These are phyloP conservation scores for Aspergillus luchuensis DNA, from an alignment of 2,329 filamentous ascomycete species.

Conservation along the genomic window DNA sequence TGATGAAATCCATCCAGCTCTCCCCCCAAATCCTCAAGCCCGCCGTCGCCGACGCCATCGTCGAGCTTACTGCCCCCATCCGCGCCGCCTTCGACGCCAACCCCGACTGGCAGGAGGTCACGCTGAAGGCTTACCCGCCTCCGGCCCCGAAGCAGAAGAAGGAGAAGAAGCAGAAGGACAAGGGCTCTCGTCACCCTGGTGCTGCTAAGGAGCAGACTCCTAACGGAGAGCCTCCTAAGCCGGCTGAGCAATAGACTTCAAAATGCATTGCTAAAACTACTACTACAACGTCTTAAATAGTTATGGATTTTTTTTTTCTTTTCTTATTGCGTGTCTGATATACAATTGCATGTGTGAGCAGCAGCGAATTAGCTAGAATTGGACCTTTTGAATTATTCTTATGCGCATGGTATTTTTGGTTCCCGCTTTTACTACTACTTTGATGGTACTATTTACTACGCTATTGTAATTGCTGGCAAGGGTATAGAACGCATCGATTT, in stretches of 20 bases:
- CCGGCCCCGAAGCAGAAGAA: constrained; percentile 69
- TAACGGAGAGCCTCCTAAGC: not conserved
- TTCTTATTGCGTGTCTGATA: too few species aligned
- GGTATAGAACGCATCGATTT: too few species aligned
- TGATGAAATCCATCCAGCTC: constrained; percentile 52
- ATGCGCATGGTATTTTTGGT: too few species aligned
- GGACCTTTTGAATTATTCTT: too few species aligned
- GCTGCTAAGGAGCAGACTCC: constrained; percentile 33
- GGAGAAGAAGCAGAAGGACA: constrained; percentile 74
- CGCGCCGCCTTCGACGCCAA: constrained; percentile 70
- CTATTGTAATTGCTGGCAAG: too few species aligned
- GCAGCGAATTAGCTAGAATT: too few species aligned
- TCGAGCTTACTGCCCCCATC: constrained; percentile 75
- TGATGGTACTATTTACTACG: too few species aligned
- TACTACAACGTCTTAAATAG: too few species aligned
- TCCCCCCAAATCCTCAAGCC: constrained; percentile 86
- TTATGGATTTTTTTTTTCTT: too few species aligned
- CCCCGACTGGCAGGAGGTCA: constrained; percentile 77
- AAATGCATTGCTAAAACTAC: not conserved
- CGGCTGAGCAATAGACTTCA: not conserved
- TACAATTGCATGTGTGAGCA: too few species aligned
- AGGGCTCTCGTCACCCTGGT: constrained; percentile 59
- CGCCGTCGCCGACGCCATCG: constrained; percentile 74
- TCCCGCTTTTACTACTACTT: too few species aligned
- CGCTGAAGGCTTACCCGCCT: constrained; percentile 78